Evolutionary conservation across 441 rosid genomes (phyloP), one percentile per base, ranked within the genome.

Genomic region (Flueggea neowawraea): DNA sequence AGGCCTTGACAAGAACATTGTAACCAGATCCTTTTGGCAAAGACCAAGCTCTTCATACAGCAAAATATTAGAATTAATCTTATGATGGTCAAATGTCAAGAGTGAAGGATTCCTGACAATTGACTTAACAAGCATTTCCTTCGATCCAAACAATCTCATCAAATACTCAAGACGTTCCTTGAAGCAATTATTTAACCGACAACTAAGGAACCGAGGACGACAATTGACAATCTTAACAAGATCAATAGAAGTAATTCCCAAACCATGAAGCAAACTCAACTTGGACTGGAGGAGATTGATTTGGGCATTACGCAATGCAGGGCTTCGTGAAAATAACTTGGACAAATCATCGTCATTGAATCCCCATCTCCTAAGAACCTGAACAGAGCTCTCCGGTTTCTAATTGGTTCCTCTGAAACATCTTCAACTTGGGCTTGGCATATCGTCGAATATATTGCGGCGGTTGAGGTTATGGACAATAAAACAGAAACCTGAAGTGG

Each of bases 91-190:
- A 71, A 87, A 88, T 12, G 84, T 75, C 80, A 92, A 70, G 52
- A 89, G 82, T 0, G 96, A 89, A 6, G 98, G 98, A 54, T 89
- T 89, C 57, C 93, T 62, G 16, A 87, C 41, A 72, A 92, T 80
- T 65, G 85, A 89, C 76, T 72, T 87, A 8, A 77, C 81, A 28
- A 89, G 72, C 71, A 82, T 32, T 55, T 89, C 91, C 60, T 62
- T 71, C 2, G 96, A 83, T 33, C 93, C 95, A 57, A 89, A 78
- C 65, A 85, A 64, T 10, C 64, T 63, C 54, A 62, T 48, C 65
- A 87, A 80, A 57, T 72, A 92, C 52, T 79, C 78, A 69, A 87
- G 52, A 31, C 91, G 85, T 73, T 87, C 95, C 9, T 87, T 87
- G 16, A 92, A 84, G 54, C 67, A 79, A 62, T 52, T 62, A 62